Percentiles rank a stretch among this genome's conserved stretches.
These are phyloP conservation scores for Penicillium flavigenum DNA, from an alignment of 495 filamentous ascomycete genomes.

Conservation along the genomic window DNA sequence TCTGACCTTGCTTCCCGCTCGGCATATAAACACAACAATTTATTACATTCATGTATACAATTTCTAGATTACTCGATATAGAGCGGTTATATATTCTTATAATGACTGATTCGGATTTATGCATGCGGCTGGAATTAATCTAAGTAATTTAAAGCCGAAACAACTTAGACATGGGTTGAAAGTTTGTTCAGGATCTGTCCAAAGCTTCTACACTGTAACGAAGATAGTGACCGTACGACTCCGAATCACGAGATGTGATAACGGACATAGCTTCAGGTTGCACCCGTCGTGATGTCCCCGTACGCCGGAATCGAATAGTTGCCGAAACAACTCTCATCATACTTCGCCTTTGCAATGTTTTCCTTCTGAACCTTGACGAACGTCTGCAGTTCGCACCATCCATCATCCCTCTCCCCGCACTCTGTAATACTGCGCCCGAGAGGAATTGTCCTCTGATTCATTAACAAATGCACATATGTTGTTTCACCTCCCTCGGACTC, in stretches of 20 bases:
- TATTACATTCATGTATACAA: background rate
- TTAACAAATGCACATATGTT: constrained; percentile 62
- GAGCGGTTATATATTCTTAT: background rate
- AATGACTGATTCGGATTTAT: background rate
- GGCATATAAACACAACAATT: background rate
- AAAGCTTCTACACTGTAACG: background rate
- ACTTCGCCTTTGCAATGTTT: constrained; percentile 47
- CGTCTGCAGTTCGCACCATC: constrained; percentile 61
- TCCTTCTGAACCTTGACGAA: constrained; percentile 53
- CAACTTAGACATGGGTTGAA: background rate
- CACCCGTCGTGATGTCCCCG: background rate
- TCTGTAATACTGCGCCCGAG: constrained; percentile 54
- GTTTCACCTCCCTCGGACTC: constrained; percentile 35
- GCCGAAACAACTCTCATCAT: constrained; percentile 50
- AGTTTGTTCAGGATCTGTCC: background rate
- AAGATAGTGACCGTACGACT: background rate
- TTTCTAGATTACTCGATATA: background rate
- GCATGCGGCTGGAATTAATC: background rate
- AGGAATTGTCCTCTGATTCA: constrained; percentile 63
- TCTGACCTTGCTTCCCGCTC: background rate
- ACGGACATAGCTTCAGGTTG: background rate
- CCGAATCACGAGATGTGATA: background rate
- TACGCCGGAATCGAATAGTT: constrained; percentile 18
- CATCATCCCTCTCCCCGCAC: constrained; percentile 60
- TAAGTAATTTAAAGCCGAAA: background rate